Evolutionary conservation across 257 asterid genomes (phyloP).

Genomic region (Jacaranda copaia): DNA sequence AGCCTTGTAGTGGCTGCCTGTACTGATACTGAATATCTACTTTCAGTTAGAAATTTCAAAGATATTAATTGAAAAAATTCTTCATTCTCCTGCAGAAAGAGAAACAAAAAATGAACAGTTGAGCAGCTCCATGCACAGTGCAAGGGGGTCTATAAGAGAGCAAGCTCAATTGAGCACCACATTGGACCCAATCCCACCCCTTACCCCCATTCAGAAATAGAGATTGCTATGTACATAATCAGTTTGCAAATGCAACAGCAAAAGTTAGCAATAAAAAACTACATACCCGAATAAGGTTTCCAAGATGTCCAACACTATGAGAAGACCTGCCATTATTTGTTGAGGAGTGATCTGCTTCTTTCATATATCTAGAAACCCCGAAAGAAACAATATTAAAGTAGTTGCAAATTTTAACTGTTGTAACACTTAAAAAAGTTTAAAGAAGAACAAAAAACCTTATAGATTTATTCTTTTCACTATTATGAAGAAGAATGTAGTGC

Average conservation of each 20-base stretch:
- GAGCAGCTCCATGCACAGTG: background rate
- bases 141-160: background rate
- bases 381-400: background rate
- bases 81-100: conserved; percentile 64
- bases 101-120: background rate
- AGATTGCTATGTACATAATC: background rate
- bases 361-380: conserved; percentile 56
- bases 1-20: conserved; percentile 69
- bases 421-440: background rate
- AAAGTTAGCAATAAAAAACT: background rate
- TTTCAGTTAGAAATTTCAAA: conserved; percentile 55
- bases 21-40: conserved; percentile 54
- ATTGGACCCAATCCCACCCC: background rate
- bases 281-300: conserved; percentile 64
- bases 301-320: conserved; percentile 66
- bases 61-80: conserved; percentile 71
- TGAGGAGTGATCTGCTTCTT: conserved; percentile 55
- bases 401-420: background rate
- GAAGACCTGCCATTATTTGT: conserved; percentile 58
- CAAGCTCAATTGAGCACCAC: background rate
- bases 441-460: background rate
- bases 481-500: background rate
- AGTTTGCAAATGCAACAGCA: background rate
- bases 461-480: background rate
- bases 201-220: background rate